Evolutionary conservation across 208 protist genomes (phyloP).

Genomic region (Leishmania amazonensis): DNA sequence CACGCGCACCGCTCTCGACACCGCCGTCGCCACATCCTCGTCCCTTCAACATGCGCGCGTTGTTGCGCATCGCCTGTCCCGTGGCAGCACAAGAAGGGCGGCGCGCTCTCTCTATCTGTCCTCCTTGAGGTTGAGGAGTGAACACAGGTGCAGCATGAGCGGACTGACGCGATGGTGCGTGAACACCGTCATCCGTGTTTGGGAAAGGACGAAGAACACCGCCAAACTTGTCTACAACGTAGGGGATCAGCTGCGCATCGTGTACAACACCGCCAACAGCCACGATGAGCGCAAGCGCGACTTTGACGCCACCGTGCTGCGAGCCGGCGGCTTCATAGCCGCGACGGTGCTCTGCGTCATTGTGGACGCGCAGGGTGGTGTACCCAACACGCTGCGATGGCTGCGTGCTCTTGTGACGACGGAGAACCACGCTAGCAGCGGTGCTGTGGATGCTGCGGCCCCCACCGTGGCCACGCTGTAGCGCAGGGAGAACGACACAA

Average conservation of each 20-base stretch:
- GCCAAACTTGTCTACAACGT: constrained; percentile 67
- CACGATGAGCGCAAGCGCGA: constrained; percentile 51
- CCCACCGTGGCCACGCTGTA: not conserved
- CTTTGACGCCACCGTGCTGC: constrained; percentile 42
- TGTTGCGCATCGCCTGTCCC: not conserved
- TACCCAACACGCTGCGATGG: constrained; percentile 32
- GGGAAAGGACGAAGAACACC: constrained; percentile 43
- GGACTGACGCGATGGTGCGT: constrained; percentile 25
- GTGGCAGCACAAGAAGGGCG: not conserved
- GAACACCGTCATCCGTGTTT: constrained; percentile 30
- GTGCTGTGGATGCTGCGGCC: not conserved
- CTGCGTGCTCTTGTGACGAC: constrained; percentile 20
- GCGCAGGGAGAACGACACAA: not conserved
- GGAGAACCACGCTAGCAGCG: constrained; percentile 2
- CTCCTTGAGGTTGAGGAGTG: not conserved
- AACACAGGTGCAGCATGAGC: constrained; percentile 2
- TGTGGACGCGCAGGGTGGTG: constrained; percentile 54
- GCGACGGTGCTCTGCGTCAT: constrained; percentile 42
- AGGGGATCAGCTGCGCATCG: constrained; percentile 61
- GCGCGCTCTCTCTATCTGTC: not conserved
- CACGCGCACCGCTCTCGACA: not conserved
- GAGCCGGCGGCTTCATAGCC: constrained; percentile 38
- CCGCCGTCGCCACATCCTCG: not conserved
- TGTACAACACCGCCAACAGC: constrained; percentile 76
- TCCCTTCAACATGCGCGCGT: not conserved